Conservation (phyloP, 305 asterid genomes). For the Nicotiana rustica region DNA sequence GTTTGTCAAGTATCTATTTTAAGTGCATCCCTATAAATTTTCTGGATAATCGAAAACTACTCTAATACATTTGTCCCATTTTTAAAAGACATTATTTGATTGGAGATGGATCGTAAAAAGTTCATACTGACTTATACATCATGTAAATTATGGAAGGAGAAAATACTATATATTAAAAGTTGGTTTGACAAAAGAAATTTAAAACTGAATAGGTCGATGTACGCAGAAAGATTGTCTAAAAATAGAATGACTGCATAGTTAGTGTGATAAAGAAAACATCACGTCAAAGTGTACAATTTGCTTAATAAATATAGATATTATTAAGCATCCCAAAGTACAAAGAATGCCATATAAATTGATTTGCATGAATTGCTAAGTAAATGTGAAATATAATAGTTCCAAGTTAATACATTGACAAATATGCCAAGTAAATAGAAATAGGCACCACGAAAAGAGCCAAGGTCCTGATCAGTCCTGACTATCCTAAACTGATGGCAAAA, state of each 20-base stretch:
- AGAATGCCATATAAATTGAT: neutral
- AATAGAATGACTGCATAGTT: neutral
- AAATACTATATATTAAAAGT: neutral
- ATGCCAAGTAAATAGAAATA: neutral
- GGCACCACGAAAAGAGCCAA: conserved; percentile 15
- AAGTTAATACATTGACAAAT: neutral
- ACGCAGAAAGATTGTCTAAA: neutral
- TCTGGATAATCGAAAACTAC: conserved; percentile 11
- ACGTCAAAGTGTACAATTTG: neutral
- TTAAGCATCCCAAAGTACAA: neutral
- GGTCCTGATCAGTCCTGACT: conserved; percentile 15
- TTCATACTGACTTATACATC: neutral
- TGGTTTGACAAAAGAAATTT: conserved; percentile 7
- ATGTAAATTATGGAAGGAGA: conserved; percentile 12
- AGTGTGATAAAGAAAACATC: neutral
- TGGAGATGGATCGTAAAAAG: neutral
- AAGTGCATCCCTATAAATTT: neutral
- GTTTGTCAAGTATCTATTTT: neutral
- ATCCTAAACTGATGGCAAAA: neutral
- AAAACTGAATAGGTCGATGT: neutral
- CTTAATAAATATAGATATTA: neutral
- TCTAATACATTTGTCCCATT: neutral
- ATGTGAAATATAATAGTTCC: neutral
- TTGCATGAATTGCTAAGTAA: conserved; percentile 1
- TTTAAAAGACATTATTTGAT: neutral